Conservation (phyloP, 2,329 filamentous ascomycete species). For the Curvularia eragrostidis region DNA sequence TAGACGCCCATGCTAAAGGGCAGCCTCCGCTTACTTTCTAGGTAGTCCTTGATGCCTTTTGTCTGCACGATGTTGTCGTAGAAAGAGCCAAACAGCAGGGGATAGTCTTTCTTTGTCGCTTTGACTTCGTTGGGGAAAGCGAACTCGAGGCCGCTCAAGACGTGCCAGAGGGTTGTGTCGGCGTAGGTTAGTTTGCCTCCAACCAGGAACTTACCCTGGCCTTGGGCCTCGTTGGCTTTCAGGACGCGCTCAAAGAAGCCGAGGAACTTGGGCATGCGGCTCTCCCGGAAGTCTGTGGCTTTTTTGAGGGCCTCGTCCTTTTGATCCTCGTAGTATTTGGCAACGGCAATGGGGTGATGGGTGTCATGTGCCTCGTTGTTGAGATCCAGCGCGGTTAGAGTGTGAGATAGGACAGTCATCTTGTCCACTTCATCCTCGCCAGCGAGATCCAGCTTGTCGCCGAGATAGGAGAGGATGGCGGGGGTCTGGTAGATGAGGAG, state of each 20-base stretch:
- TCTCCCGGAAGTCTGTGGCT: conserved; percentile 64
- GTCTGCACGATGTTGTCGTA: conserved; percentile 68
- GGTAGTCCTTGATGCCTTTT: conserved; percentile 71
- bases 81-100: conserved; percentile 65
- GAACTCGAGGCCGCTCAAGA: conserved; percentile 62
- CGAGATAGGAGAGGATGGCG: conserved; percentile 76
- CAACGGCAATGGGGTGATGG: conserved; percentile 71
- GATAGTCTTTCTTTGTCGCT: conserved; percentile 64
- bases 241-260: conserved; percentile 73
- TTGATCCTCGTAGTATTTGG: conserved; percentile 76
- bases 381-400: conserved; percentile 74
- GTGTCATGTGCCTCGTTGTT: conserved; percentile 76
- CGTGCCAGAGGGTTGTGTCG: conserved; percentile 76
- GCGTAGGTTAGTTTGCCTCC: conserved; percentile 71
- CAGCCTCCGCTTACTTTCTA: conserved; percentile 68
- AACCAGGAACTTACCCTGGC: conserved; percentile 69
- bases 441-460: conserved; percentile 64
- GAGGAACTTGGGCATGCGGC: conserved; percentile 74
- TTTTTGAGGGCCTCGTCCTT: conserved; percentile 68
- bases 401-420: conserved; percentile 68
- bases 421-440: conserved; percentile 58
- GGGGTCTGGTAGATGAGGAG: conserved; percentile 72
- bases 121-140: conserved; percentile 73
- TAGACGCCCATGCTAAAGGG: conserved; percentile 72
- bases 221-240: conserved; percentile 61